A percentile compares a stretch with the other conserved stretches of the same genome.
phyloP scores from a whole-genome alignment of 805 yeast genomes.

The Suhomyces prunicola region DNA sequence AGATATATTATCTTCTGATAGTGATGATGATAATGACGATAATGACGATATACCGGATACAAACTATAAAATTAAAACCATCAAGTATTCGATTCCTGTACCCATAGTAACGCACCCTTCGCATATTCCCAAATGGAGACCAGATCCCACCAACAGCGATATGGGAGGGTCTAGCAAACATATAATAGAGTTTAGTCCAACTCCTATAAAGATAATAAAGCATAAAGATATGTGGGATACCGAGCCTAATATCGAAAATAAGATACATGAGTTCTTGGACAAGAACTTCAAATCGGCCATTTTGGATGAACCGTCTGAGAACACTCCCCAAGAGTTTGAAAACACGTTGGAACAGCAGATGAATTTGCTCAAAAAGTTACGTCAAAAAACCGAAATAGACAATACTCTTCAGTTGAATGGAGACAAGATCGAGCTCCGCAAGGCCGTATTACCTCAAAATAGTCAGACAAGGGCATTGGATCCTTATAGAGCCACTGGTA shows the following conservation, averaged over 20 bases:
- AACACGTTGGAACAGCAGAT: constrained; percentile 53
- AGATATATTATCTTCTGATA: neutral
- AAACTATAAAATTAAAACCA: constrained; percentile 24
- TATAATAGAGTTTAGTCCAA: constrained; percentile 26
- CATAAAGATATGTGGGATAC: constrained; percentile 10
- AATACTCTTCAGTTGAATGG: constrained; percentile 40
- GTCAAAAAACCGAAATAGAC: constrained; percentile 35
- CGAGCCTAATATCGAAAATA: constrained; percentile 27
- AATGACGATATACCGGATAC: constrained; percentile 7
- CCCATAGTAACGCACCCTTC: constrained; percentile 43
- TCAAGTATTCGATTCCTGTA: constrained; percentile 32
- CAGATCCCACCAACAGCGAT: constrained; percentile 20
- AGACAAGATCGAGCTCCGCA: constrained; percentile 48
- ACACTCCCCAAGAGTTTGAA: constrained; percentile 55
- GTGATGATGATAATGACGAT: constrained; percentile 4
- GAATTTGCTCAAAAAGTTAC: constrained; percentile 45
- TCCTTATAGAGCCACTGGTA: constrained; percentile 44
- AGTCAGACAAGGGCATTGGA: constrained; percentile 40
- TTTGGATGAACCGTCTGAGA: constrained; percentile 37
- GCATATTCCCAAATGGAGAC: constrained; percentile 42
- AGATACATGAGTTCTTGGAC: constrained; percentile 25
- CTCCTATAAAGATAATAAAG: constrained; percentile 23
- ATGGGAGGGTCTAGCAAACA: constrained; percentile 14
- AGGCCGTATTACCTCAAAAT: constrained; percentile 43
- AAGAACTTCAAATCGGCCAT: constrained; percentile 32